These are phyloP conservation scores for Phytophthora podocarpi DNA, from an alignment of 352 stramenopile genomes.

Conservation along the genomic window DNA sequence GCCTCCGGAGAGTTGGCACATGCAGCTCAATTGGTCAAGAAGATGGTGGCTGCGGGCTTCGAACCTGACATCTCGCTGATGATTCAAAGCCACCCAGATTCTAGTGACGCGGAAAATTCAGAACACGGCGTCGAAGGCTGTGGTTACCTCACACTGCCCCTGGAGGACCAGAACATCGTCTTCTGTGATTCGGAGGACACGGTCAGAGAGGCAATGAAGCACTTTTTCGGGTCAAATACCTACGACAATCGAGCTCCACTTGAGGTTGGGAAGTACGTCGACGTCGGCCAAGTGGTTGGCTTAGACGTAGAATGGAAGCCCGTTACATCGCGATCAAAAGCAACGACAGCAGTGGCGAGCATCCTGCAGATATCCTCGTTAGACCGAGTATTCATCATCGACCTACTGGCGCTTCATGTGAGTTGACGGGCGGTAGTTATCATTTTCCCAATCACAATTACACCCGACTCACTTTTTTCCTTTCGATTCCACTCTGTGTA, in stretches of 20 bases:
- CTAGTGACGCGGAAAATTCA: neutral
- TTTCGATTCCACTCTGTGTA: constrained; percentile 10
- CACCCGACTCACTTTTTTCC: neutral
- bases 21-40: constrained; percentile 38
- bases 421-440: constrained; percentile 4
- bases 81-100: neutral
- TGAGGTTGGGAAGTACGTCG: neutral
- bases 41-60: constrained; percentile 30
- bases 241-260: no score
- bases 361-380: constrained; percentile 66
- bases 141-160: constrained; percentile 35
- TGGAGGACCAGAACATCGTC: constrained; percentile 26
- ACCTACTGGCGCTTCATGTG: constrained; percentile 66
- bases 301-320: constrained; percentile 78
- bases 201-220: constrained; percentile 27
- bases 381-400: constrained; percentile 55
- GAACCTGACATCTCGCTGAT: constrained; percentile 12
- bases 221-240: constrained; percentile 29
- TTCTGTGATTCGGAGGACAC: constrained; percentile 51
- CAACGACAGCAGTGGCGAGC: constrained; percentile 48
- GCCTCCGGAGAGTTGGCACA: constrained; percentile 35
- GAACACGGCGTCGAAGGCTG: neutral
- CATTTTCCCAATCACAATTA: neutral
- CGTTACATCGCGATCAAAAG: constrained; percentile 28
- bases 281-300: constrained; percentile 33